These are phyloP conservation scores for Thuja plicata DNA, from an alignment of 83 land plant genomes.

Conservation along the genomic window DNA sequence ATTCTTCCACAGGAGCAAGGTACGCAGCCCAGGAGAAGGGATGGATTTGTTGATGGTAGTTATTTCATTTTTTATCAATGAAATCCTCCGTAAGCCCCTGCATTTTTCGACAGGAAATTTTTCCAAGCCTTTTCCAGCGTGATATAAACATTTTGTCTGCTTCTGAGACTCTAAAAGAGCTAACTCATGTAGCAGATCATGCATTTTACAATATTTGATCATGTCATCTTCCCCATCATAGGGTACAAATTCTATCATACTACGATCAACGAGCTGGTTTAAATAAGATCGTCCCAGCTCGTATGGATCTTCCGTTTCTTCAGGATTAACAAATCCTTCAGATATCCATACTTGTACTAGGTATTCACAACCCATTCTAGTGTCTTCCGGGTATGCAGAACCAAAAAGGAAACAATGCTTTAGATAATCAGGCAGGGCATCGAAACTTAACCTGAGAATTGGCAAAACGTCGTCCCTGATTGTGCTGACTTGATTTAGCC, in stretches of 20 bases:
- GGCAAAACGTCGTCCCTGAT: neutral
- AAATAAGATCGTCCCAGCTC: neutral
- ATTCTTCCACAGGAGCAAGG: neutral
- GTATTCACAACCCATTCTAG: neutral
- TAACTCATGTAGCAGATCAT: neutral
- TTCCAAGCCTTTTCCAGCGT: neutral
- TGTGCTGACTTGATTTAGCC: neutral
- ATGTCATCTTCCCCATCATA: neutral
- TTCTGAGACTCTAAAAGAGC: conserved; percentile 2
- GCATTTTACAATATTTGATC: neutral
- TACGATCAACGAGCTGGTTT: neutral
- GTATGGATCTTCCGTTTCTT: neutral
- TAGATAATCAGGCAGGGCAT: neutral
- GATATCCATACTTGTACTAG: neutral
- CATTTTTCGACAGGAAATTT: neutral
- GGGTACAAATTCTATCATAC: neutral
- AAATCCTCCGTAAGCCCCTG: neutral
- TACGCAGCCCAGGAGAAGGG: neutral
- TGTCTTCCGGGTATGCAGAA: neutral
- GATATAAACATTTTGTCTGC: neutral
- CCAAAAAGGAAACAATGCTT: conserved; percentile 10
- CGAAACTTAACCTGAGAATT: neutral
- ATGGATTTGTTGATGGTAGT: neutral
- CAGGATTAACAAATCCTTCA: neutral
- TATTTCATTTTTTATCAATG: neutral